Evolutionary conservation across 192 early-diverging fungal species (phyloP).

Genomic region (Phlyctochytrium planicorne): DNA sequence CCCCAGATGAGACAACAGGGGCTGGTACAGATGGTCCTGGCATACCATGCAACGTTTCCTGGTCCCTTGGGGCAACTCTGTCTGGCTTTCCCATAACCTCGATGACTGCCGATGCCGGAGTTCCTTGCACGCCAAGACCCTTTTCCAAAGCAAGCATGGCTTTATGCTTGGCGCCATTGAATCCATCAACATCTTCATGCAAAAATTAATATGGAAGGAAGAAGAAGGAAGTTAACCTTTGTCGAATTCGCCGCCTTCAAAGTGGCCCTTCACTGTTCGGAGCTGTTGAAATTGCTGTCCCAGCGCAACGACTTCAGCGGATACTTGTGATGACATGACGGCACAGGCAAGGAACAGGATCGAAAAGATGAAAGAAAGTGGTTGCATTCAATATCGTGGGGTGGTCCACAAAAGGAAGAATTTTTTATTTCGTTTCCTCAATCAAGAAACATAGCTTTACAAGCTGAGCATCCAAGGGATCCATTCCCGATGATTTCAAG

Average conservation of each 20-base stretch:
- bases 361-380: too few species aligned
- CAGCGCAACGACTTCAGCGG: background rate
- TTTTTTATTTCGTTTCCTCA: too few species aligned
- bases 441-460: too few species aligned
- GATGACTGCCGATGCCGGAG: background rate
- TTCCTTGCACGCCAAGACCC: background rate
- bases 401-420: too few species aligned
- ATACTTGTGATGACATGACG: background rate
- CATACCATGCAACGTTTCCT: background rate
- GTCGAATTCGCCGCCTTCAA: conserved; percentile 12
- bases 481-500: too few species aligned
- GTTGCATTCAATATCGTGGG: too few species aligned
- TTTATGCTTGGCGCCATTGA: conserved; percentile 14
- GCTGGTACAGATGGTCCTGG: conserved; percentile 8
- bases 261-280: conserved; percentile 13
- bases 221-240: background rate
- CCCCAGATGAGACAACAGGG: background rate
- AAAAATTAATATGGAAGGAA: too few species aligned
- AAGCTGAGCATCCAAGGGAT: too few species aligned
- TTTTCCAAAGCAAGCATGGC: background rate
- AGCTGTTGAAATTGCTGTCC: conserved; percentile 5
- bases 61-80: background rate
- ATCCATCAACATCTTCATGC: conserved; percentile 13
- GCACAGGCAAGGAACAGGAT: too few species aligned
- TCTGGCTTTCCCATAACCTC: conserved; percentile 11